Percentiles rank a stretch among this genome's conserved stretches.
These are phyloP conservation scores for Triticum urartu DNA, from an alignment of 176 grass and related monocot genomes.

Conservation along the genomic window DNA sequence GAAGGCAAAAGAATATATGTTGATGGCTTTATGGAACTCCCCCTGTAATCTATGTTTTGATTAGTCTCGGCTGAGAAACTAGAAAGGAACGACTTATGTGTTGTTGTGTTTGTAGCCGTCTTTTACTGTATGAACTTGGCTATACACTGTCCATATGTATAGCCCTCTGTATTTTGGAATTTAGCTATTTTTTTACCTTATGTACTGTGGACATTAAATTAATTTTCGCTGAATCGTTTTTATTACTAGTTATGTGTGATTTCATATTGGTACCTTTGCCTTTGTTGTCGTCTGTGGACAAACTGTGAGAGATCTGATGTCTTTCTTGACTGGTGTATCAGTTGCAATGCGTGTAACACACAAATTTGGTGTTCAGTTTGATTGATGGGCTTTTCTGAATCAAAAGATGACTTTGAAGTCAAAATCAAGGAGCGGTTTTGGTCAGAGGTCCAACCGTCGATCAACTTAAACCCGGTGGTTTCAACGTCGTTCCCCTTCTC, in stretches of 20 bases:
- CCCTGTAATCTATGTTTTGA: conserved; percentile 27
- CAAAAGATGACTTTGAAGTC: not conserved
- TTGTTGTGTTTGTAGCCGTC: not conserved
- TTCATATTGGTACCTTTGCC: not conserved
- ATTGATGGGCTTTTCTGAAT: not conserved
- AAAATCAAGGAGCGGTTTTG: not conserved
- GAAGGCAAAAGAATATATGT: not conserved
- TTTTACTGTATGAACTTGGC: not conserved
- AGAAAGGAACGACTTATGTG: conserved; percentile 4
- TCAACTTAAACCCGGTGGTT: not conserved
- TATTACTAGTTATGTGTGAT: not conserved
- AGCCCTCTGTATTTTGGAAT: not conserved
- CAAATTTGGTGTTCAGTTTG: not conserved
- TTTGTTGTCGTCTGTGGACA: not conserved
- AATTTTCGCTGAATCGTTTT: not conserved
- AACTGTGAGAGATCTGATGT: not conserved
- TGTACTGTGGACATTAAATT: not conserved
- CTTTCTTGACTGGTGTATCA: not conserved
- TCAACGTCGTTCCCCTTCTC: not conserved
- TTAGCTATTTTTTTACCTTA: not conserved
- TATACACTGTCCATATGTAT: not conserved
- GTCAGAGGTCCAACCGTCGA: conserved; percentile 2
- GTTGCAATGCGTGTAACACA: not conserved
- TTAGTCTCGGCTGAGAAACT: conserved; percentile 17
- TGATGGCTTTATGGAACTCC: not conserved